Conservation (phyloP, 2,329 filamentous ascomycete genomes). For the Fusarium sp. region DNA sequence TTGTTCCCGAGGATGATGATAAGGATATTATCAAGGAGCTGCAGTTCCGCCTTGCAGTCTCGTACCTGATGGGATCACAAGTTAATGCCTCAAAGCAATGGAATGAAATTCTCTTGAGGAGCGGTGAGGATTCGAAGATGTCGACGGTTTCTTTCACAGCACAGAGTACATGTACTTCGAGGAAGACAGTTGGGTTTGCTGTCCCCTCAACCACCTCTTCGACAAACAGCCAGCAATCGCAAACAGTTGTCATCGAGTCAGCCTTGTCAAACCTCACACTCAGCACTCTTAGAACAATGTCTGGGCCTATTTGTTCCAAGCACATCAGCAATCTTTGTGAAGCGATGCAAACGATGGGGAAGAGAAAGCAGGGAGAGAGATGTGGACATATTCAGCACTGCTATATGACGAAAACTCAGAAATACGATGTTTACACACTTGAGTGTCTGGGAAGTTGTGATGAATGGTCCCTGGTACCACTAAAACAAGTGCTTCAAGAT, state of each 20-base stretch:
- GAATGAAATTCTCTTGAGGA: neutral
- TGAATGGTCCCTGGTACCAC: neutral
- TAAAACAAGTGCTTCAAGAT: neutral
- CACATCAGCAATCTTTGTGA: neutral
- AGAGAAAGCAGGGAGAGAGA: neutral
- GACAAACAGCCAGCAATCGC: neutral
- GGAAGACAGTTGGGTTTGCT: neutral
- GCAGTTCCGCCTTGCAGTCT: neutral
- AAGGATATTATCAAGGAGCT: neutral
- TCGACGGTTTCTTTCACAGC: accelerated
- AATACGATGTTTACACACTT: neutral
- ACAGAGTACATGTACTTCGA: accelerated
- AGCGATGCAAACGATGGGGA: neutral
- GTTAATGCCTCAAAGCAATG: neutral
- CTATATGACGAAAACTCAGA: accelerated
- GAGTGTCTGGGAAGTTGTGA: neutral
- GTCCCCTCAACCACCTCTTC: neutral
- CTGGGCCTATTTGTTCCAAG: accelerated
- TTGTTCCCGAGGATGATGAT: neutral
- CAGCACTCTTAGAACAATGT: accelerated
- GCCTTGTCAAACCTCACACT: neutral
- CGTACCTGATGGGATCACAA: accelerated
- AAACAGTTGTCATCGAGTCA: neutral
- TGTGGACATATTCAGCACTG: neutral
- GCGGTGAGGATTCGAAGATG: accelerated